Percentiles rank a stretch among this genome's conserved stretches.
Evolutionary conservation across 1,139 yeast species (phyloP).

Genomic region (Scheffersomyces illinoinensis): DNA sequence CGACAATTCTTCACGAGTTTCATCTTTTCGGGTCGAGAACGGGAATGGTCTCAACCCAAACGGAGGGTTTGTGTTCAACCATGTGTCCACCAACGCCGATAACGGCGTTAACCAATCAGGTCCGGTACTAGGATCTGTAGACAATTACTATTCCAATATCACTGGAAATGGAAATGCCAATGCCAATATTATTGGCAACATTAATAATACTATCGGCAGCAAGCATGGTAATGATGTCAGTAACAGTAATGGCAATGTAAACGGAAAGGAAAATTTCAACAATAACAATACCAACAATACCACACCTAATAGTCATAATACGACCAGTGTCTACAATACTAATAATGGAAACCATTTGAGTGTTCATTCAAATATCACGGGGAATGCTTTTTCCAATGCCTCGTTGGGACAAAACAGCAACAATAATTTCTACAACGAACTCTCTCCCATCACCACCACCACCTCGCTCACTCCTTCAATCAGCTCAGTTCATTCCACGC

Average conservation of each 20-base stretch:
- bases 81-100: not conserved
- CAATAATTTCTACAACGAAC: slow-evolving; percentile 22
- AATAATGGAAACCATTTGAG: not conserved
- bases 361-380: not conserved
- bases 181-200: slow-evolving; percentile 7
- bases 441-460: slow-evolving; percentile 48
- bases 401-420: slow-evolving; percentile 3
- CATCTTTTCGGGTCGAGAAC: slow-evolving; percentile 4
- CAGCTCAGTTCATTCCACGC: slow-evolving; percentile 43
- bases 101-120: not conserved
- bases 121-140: not conserved
- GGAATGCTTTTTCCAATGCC: not conserved
- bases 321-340: not conserved
- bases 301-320: slow-evolving; percentile 1
- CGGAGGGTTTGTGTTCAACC: not conserved
- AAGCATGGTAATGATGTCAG: not conserved
- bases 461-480: slow-evolving; percentile 47
- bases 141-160: not conserved
- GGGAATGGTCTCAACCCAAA: not conserved
- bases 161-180: slow-evolving; percentile 2
- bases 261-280: not conserved
- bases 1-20: slow-evolving; percentile 11
- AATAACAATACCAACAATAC: not conserved
- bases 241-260: not conserved
- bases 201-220: not conserved